Evolutionary conservation across 176 grass and related monocot genomes (phyloP), one percentile per base, ranked within the genome.

Genomic region (Melocanna baccifera): DNA sequence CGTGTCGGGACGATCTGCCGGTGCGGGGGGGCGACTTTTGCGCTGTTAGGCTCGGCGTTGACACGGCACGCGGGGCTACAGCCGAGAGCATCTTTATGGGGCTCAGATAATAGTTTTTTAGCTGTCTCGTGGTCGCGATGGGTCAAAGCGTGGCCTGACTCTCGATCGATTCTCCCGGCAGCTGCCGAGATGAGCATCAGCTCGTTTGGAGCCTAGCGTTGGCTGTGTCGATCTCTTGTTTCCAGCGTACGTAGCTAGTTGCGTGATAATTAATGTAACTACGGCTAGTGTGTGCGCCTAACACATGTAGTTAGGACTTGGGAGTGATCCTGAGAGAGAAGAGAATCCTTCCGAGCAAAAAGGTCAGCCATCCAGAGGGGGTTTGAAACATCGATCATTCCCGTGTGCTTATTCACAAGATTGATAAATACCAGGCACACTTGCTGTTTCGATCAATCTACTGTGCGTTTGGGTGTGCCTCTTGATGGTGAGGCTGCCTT

Each of bases 141-240:
- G 2, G 88, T 83, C 79, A 79, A 86, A 72, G 47, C 37, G 26
- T 78, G 45, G 26, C 57, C 79, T 79, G 79, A 83, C 88, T 86
- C 78, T 25, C 12, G 18, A 52, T 81, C 76, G 7, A 40, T n/a
- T 23, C 41, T n/a, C 25, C 68, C 16, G 69, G 76, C 87, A 76
- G 61, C 47, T 52, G 69, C 83, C 77, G 19, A 32, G 23, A 84
- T 61, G 37, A 36, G 32, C 47, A 32, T 50, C 4, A 28, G 34
- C 45, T 58, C 22, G 34, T 23, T 62, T 46, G 73, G 39, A 79
- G 4, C 28, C 66, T 80, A 80, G 59, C 59, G 69, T 55, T 62
- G 18, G 76, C 41, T 85, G 69, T 12, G 11, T 72, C 15, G 32
- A 12, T 25, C 19, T 52, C 71, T 66, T 42, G 13, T 76, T 81